Percentiles rank a stretch among this genome's conserved stretches.
Evolutionary conservation across 305 asterid species (phyloP).

Genomic region (Solanum hybrid): DNA sequence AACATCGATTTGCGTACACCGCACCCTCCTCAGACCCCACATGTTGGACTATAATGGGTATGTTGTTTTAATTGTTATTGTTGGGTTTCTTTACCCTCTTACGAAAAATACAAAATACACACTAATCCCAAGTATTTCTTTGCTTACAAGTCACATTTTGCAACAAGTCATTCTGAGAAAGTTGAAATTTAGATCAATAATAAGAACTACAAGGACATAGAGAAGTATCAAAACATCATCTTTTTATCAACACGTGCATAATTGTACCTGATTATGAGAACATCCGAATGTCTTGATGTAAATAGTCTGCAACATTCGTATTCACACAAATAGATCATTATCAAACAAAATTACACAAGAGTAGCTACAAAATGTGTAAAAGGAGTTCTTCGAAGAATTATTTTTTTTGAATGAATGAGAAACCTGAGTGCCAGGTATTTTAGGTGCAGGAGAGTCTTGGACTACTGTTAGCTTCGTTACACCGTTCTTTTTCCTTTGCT

Average conservation of each 20-base stretch:
- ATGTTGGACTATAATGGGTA: not conserved
- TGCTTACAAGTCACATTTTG: not conserved
- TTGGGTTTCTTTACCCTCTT: not conserved
- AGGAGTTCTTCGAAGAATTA: not conserved
- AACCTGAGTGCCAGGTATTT: slow-evolving; percentile 86
- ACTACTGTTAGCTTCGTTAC: slow-evolving; percentile 15
- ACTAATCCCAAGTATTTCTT: not conserved
- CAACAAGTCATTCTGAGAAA: not conserved
- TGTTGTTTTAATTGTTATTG: not conserved
- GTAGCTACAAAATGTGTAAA: not conserved
- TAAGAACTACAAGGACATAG: not conserved
- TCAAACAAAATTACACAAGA: not conserved
- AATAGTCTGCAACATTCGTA: slow-evolving; percentile 42
- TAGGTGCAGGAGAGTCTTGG: slow-evolving; percentile 30
- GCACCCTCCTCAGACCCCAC: not conserved
- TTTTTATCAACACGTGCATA: not conserved
- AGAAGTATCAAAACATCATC: not conserved
- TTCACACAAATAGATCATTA: not conserved
- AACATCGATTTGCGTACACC: not conserved
- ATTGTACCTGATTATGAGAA: slow-evolving; percentile 70
- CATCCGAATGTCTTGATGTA: slow-evolving; percentile 78
- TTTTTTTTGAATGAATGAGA: not conserved
- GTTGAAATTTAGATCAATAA: not conserved
- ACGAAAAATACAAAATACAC: not conserved
- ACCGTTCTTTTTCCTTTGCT: slow-evolving; percentile 28